Conservation (phyloP, 169 alveolate species). For the Plasmodium billcollinsi region DNA sequence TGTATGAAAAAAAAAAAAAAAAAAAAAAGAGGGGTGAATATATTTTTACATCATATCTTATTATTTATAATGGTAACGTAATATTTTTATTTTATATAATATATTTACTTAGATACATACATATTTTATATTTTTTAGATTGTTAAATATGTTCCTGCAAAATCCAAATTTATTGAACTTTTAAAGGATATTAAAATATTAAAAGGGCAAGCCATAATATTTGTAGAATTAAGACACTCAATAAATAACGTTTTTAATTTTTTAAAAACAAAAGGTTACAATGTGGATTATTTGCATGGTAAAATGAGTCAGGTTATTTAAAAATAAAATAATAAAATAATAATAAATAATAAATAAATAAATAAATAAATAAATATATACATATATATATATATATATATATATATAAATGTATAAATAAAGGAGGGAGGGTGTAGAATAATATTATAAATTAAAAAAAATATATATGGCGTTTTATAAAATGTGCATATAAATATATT, state of each 20-base stretch:
- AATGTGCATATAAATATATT: background rate
- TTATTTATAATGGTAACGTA: too few relatives aligned
- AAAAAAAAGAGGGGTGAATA: too few relatives aligned
- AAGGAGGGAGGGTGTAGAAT: too few relatives aligned
- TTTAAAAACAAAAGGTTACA: conserved; percentile 40
- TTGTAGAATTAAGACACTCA: conserved; percentile 50
- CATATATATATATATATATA: too few relatives aligned
- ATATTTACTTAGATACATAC: too few relatives aligned
- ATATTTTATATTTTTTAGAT: conserved; percentile 4
- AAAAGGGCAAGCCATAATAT: conserved; percentile 58
- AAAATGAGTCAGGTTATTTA: conserved; percentile 38
- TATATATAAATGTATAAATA: too few relatives aligned
- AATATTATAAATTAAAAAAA: too few relatives aligned
- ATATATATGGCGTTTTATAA: background rate
- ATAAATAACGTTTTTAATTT: conserved; percentile 28
- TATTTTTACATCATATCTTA: too few relatives aligned
- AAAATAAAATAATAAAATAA: background rate
- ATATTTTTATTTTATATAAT: too few relatives aligned
- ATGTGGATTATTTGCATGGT: conserved; percentile 53
- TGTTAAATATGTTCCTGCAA: conserved; percentile 44
- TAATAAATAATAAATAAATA: too few relatives aligned
- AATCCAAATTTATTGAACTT: conserved; percentile 32
- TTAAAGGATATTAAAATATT: conserved; percentile 23
- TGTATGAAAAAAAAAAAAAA: too few relatives aligned
- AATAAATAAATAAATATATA: too few relatives aligned